These are phyloP conservation scores for Aureobasidium sp. DNA, from an alignment of 2,329 filamentous ascomycete species.

Conservation along the genomic window DNA sequence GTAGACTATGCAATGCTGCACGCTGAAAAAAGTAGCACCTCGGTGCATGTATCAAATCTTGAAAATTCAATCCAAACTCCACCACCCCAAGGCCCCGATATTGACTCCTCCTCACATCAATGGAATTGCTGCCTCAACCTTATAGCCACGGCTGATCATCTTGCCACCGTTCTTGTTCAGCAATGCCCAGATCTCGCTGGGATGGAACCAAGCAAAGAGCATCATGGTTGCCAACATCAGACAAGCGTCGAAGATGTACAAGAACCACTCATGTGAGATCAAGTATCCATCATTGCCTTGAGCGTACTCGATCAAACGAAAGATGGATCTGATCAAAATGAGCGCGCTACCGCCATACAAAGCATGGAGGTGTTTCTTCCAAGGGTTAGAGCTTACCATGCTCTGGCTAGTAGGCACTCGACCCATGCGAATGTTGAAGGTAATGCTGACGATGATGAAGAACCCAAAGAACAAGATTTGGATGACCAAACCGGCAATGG, in stretches of 20 bases:
- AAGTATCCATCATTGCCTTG: conserved; percentile 40
- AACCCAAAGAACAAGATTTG: conserved; percentile 46
- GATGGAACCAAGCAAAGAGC: conserved; percentile 22
- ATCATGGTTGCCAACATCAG: conserved; percentile 23
- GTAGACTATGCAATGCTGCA: no score
- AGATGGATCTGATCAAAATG: conserved; percentile 44
- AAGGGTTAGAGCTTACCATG: conserved; percentile 23
- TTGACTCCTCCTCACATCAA: neutral
- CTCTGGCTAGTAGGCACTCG: conserved; percentile 19
- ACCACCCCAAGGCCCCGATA: no score
- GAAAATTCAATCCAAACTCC: no score
- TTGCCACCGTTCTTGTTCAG: conserved; percentile 8
- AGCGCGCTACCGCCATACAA: conserved; percentile 40
- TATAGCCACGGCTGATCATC: neutral
- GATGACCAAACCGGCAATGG: conserved; percentile 43
- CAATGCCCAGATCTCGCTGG: conserved; percentile 13
- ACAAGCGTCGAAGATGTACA: conserved; percentile 27
- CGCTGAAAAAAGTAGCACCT: no score
- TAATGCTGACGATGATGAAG: conserved; percentile 34
- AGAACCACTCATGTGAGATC: conserved; percentile 38
- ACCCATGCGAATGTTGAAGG: conserved; percentile 26
- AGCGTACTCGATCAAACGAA: conserved; percentile 44
- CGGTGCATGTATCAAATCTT: no score
- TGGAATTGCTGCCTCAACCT: neutral
- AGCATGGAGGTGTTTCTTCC: conserved; percentile 33